Percentiles rank a stretch among this genome's conserved stretches.
phyloP scores from a whole-genome alignment of 495 filamentous ascomycete genomes.

The Cercophora samala region DNA sequence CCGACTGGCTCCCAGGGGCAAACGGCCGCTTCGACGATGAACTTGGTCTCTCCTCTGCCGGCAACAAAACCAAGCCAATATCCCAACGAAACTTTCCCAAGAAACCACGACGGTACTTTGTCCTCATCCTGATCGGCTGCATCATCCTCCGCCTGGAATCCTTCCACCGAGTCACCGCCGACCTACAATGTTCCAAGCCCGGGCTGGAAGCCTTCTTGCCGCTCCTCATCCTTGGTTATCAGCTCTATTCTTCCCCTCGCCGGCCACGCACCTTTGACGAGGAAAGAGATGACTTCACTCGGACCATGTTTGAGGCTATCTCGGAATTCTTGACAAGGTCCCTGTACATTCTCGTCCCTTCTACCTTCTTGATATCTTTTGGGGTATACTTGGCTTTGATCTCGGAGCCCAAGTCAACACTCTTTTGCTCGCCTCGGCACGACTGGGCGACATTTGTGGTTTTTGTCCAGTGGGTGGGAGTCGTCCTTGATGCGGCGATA shows the following conservation, averaged over 20 bases:
- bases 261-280: slow-evolving; percentile 23
- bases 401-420: slow-evolving; percentile 34
- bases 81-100: slow-evolving; percentile 36
- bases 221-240: slow-evolving; percentile 37
- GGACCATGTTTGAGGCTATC: slow-evolving; percentile 38
- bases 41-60: slow-evolving; percentile 27
- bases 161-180: slow-evolving; percentile 35
- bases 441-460: slow-evolving; percentile 31
- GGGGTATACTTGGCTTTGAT: slow-evolving; percentile 32
- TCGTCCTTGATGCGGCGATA: slow-evolving; percentile 43
- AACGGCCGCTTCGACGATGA: slow-evolving; percentile 48
- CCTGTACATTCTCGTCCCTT: slow-evolving; percentile 27
- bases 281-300: slow-evolving; percentile 38
- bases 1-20: slow-evolving; percentile 44
- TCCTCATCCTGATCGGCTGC: slow-evolving; percentile 39
- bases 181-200: slow-evolving; percentile 42
- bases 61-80: slow-evolving; percentile 4
- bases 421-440: slow-evolving; percentile 40
- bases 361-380: slow-evolving; percentile 31
- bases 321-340: slow-evolving; percentile 36
- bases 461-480: slow-evolving; percentile 37
- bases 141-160: slow-evolving; percentile 44
- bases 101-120: slow-evolving; percentile 41
- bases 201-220: slow-evolving; percentile 46
- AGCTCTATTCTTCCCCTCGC: slow-evolving; percentile 35